Evolutionary conservation across 306 rosid species (phyloP), one percentile per base, ranked within the genome.

Genomic region (Vigna unguiculata): DNA sequence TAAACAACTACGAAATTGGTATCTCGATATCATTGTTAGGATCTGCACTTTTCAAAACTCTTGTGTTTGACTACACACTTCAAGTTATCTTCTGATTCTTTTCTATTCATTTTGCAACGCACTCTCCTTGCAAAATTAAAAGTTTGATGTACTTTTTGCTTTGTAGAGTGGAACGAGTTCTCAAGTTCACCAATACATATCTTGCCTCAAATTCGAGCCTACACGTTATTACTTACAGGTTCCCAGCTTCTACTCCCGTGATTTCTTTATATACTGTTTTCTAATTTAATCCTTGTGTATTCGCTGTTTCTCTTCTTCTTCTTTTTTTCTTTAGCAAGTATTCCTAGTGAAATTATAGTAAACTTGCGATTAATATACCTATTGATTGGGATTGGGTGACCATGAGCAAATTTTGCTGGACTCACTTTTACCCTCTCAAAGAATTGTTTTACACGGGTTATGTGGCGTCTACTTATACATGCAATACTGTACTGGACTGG

Each of bases 161-260:
- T 77, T 77, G 84, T 84, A 90, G 97, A 85, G 79, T 86, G 43
- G 86, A 87, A 15, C 86, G 78, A 58, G 14, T 89, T 72, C 82
- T 90, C 74, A 90, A 86, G 63, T 74, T 84, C 63, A 73, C 86
- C 32, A 75, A 78, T 58, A 4, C 83, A 9, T 51, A 48, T 81
- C 79, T 52, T 13, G 78, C 79, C 28, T 52, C 80, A 12, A 43
- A 43, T 43, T 43, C 48, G 40, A 81, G 69, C 74, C 83, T 63
- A 61, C 76, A 12, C 81, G 54, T 78, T 51, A 19, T 79, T 36
- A 16, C 73, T 85, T 78, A 55, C 85, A 83, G 92, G 97, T 89
- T 69, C 72, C 36, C 45, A 59, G 40, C 45, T 60, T 58, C 72
- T 24, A n/a, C 64, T 43, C 20, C 43, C 32, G 15, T 16, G 49